Percentiles rank a stretch among this genome's conserved stretches.
These are phyloP conservation scores for Cardamine resedifolia DNA, from an alignment of 345 rosid species.

Conservation along the genomic window DNA sequence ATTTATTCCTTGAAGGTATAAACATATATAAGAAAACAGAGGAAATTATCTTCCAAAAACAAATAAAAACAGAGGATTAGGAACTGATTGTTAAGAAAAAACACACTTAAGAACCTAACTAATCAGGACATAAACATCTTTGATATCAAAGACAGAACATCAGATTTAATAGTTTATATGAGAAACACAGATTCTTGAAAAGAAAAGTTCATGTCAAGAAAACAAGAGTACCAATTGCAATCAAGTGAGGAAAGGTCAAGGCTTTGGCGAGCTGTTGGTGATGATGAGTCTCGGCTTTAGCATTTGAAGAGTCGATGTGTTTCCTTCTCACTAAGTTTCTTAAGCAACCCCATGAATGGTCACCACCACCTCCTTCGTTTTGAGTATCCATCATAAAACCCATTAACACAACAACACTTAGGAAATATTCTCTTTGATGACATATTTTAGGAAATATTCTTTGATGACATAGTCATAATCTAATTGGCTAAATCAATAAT, in stretches of 20 bases:
- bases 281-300: slow-evolving; percentile 29
- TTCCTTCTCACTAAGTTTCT: slow-evolving; percentile 66
- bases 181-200: slow-evolving; percentile 14
- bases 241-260: slow-evolving; percentile 66
- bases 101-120: not conserved
- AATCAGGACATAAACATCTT: not conserved
- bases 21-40: not conserved
- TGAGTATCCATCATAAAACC: slow-evolving; percentile 48
- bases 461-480: not conserved
- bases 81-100: no score
- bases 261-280: slow-evolving; percentile 68
- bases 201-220: not conserved
- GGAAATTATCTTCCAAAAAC: not conserved
- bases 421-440: not conserved
- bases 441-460: not conserved
- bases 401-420: slow-evolving; percentile 30
- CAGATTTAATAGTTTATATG: not conserved
- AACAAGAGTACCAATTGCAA: slow-evolving; percentile 61
- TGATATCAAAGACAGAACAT: not conserved
- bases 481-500: not conserved
- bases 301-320: slow-evolving; percentile 67
- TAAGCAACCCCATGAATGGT: slow-evolving; percentile 44
- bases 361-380: slow-evolving; percentile 37
- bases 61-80: not conserved
- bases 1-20: not conserved